phyloP scores from a whole-genome alignment of 805 yeast species.

The Candida glaebosa region DNA sequence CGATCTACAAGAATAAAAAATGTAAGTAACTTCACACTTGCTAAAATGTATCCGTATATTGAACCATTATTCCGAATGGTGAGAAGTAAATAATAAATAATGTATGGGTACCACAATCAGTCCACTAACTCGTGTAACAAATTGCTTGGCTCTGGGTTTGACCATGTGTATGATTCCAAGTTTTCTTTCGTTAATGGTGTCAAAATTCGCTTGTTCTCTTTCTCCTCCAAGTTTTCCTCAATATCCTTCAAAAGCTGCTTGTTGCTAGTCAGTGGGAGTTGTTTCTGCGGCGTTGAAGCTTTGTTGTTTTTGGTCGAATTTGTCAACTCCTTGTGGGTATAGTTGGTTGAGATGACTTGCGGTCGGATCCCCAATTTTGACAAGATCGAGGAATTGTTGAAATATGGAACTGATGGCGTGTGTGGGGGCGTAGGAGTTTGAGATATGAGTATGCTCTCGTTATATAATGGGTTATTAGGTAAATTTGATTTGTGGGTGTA shows the following conservation, averaged over 20 bases:
- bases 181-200: constrained; percentile 29
- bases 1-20: too few relatives aligned
- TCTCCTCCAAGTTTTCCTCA: constrained; percentile 12
- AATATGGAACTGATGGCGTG: constrained; percentile 25
- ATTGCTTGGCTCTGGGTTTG: constrained; percentile 9
- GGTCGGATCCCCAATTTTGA: constrained; percentile 40
- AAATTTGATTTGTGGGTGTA: constrained; percentile 23
- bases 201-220: constrained; percentile 15
- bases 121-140: constrained; percentile 15
- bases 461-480: constrained; percentile 31
- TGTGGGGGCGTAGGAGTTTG: constrained; percentile 18
- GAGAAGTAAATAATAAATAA: not conserved
- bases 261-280: not conserved
- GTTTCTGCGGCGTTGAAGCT: not conserved
- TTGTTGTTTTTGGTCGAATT: constrained; percentile 8
- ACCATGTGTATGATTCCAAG: constrained; percentile 22
- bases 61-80: not conserved
- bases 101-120: not conserved
- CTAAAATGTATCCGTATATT: too few relatives aligned
- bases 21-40: too few relatives aligned
- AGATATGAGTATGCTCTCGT: constrained; percentile 28
- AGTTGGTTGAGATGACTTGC: constrained; percentile 32
- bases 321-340: constrained; percentile 8
- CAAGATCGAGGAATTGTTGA: constrained; percentile 32
- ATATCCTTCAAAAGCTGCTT: not conserved